phyloP scores from a whole-genome alignment of 305 asterid species.

The Solanum hybrid region DNA sequence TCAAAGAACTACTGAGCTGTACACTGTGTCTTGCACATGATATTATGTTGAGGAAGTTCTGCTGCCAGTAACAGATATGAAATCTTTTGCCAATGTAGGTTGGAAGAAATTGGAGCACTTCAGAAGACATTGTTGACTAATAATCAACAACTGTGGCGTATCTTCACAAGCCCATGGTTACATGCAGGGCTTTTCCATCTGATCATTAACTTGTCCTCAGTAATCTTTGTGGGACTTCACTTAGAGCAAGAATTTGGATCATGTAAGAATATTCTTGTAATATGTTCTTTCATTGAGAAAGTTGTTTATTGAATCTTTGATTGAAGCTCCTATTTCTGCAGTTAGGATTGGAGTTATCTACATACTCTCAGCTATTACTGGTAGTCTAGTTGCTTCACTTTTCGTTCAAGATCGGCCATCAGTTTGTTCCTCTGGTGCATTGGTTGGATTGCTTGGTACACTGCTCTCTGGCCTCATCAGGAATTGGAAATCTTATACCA shows the following conservation, averaged over 20 bases:
- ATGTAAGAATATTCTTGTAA: conserved; percentile 24
- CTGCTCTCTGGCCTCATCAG: conserved; percentile 56
- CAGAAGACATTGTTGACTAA: conserved; percentile 35
- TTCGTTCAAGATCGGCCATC: conserved; percentile 73
- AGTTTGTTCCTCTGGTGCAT: conserved; percentile 69
- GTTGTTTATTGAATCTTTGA: neutral
- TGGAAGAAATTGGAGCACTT: conserved; percentile 68
- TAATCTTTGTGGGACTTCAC: conserved; percentile 67
- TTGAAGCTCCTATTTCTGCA: conserved; percentile 18
- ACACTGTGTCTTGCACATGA: neutral
- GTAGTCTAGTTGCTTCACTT: conserved; percentile 54
- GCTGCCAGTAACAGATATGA: neutral
- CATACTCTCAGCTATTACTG: conserved; percentile 55
- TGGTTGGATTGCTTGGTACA: conserved; percentile 79
- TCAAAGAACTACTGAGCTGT: neutral
- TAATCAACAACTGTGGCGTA: conserved; percentile 59
- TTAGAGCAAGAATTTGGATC: conserved; percentile 90
- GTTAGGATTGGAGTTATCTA: conserved; percentile 63
- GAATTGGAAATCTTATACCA: conserved; percentile 59
- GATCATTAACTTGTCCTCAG: conserved; percentile 45
- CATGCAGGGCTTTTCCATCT: conserved; percentile 82
- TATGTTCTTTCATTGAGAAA: neutral
- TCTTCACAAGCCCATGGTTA: conserved; percentile 66
- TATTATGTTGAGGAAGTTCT: neutral
- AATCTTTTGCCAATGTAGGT: conserved; percentile 23